Base-by-base conservation (phyloP, 2,329 filamentous ascomycete genomes). In the Clonostachys rosea region DNA sequence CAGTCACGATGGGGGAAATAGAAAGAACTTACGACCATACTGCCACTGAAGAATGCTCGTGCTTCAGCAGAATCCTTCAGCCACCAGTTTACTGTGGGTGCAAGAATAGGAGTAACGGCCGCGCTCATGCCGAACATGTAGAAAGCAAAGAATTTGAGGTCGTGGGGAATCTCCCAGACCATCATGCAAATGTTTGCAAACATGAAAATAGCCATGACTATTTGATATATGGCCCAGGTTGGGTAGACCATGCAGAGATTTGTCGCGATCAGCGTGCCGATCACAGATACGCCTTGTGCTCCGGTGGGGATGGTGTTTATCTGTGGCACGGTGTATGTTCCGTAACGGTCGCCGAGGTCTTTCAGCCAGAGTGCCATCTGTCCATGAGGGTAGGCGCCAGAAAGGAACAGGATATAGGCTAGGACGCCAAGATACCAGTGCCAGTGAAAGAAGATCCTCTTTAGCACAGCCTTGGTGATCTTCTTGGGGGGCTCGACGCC, bases 261-360 rank as follows among this genome's bases (percentile, higher is more conserved):
- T 1, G 63, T 65, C 2, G 57, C 58, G 11, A 59, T 24, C 6
- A 58, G 45, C 2, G 56, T 54, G 4, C 49, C 48, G 4, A 64
- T 47, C 5, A 63, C 52, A 2, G 60, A 57, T 12, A 63, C 54
- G 2, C 50, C 59, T 35, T 62, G 57, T 1, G 52, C 56, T 3
- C 56, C 56, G 0, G 71, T 74, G 3, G 71, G 68, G 34, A 73
- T 73, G 52, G 68, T 71, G 58, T 74, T 73, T 59, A 71, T 65
- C 51, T 73, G 53, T 2, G 64, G 61, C 3, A 70, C 56, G 0
- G 60, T 59, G 54, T 67, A 70, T 14, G 43, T 57, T 12, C 52
- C 55, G 34, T 49, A 45, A 3, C 36, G 41, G 14, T 44, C 12
- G n/a, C 51, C 50, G 1, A 61, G 65, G 3, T 60, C 49, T 48